Percentiles rank a stretch among this genome's conserved stretches.
phyloP scores from a whole-genome alignment of 1,284 basidiomycete species.

The Puccinia polysora region DNA sequence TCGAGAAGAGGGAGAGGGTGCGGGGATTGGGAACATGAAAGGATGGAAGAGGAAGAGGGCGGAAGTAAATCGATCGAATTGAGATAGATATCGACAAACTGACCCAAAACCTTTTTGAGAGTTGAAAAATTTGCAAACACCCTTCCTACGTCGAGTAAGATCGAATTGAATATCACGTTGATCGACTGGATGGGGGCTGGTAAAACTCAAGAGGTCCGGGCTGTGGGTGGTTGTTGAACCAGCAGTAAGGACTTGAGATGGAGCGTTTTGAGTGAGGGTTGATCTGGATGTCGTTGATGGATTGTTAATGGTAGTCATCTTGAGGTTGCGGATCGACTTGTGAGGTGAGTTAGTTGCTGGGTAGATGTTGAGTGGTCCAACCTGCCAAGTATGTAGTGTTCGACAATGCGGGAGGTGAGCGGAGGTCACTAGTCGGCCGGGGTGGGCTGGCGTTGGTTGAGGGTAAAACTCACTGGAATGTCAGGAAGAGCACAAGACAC shows the following conservation, averaged over 20 bases:
- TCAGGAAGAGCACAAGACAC: background rate
- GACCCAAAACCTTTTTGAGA: conserved; percentile 44
- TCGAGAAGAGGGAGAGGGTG: background rate
- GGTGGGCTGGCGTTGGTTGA: background rate
- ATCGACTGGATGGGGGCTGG: conserved; percentile 41
- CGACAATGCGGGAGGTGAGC: background rate
- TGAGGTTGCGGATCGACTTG: background rate
- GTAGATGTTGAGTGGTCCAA: background rate
- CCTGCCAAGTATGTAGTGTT: background rate
- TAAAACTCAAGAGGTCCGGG: conserved; percentile 21
- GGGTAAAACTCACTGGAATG: background rate
- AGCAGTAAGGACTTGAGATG: conserved; percentile 8
- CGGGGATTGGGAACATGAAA: background rate
- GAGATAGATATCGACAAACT: too few species aligned
- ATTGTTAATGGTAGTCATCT: background rate
- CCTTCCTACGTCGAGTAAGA: conserved; percentile 40
- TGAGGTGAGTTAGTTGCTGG: background rate
- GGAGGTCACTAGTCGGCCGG: too few species aligned
- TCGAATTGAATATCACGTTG: conserved; percentile 40
- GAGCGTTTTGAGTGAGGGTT: conserved; percentile 2
- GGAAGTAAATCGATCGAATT: too few species aligned
- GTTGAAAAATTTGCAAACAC: conserved; percentile 44
- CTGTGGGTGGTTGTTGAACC: conserved; percentile 5
- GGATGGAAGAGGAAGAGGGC: background rate
- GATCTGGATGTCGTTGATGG: conserved; percentile 1